Evolutionary conservation across 2,329 filamentous ascomycete genomes (phyloP), one percentile per base, ranked within the genome.

Genomic region (Colletotrichum somersetense): DNA sequence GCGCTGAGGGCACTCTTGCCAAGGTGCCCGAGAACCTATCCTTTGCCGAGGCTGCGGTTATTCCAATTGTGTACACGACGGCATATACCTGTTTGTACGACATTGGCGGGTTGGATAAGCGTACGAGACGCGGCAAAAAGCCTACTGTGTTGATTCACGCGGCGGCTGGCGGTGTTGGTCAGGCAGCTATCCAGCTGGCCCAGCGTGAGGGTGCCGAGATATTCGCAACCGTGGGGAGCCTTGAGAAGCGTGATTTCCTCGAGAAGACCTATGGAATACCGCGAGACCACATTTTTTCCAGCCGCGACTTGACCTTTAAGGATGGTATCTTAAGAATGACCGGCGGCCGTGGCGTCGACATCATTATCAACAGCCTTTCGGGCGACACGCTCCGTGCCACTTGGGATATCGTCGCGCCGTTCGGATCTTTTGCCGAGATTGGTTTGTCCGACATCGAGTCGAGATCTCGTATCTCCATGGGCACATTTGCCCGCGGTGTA

Each of bases 211-310:
- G 81, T 0, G 82, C 83, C 2, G 78, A 82, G 7, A 77, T 87
- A 1, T 86, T 82, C 70, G 81, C 78, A 0, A 86, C 85, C 0
- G 84, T 82, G 5, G 77, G 79, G 1, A 77, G 76, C 12, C 26
- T 46, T 4, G 63, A 35, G 35, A 84, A 86, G 77, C 82, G 81
- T 66, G 73, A 80, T 10, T 75, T 84, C 3, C 74, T 87, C 5
- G 77, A 81, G 42, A 72, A 79, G 0, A 75, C 75, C 12, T 85
- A 82, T 63, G 79, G 78, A 4, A 79, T 87, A 5, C 77, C 81
- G 0, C 77, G 80, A 5, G 76, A 79, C 55, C 77, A 73, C 55
- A 79, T 81, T 52, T 79, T 80, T 62, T 79, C 77, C 53, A 79
- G 77, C 48, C 75, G 79, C 38, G 75, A 78, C 42, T 50, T 71